A percentile compares a stretch with the other conserved stretches of the same genome.
phyloP scores from a whole-genome alignment of 139 green algal species.

The Coelastrella sp. region DNA sequence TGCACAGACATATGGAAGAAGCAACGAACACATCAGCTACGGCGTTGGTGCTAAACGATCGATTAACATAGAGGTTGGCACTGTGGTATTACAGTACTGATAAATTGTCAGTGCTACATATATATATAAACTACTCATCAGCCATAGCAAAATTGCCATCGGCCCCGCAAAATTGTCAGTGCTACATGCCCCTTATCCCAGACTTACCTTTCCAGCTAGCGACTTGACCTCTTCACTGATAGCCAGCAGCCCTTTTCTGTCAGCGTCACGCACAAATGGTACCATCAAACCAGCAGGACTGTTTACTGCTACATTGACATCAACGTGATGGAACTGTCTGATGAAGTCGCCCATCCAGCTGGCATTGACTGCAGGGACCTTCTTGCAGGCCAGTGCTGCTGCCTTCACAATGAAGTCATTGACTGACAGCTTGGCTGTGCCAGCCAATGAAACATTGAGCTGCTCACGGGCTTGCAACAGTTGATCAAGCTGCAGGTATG shows the following conservation, averaged over 20 bases:
- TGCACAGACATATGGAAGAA: no score
- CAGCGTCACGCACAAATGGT: slow-evolving; percentile 84
- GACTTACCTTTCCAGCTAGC: slow-evolving; percentile 77
- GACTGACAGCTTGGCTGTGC: slow-evolving; percentile 87
- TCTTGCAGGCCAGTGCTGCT: slow-evolving; percentile 79
- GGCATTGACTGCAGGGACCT: slow-evolving; percentile 85
- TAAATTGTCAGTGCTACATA: neutral
- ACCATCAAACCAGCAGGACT: slow-evolving; percentile 85
- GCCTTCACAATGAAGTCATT: slow-evolving; percentile 99
- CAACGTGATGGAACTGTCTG: slow-evolving; percentile 82
- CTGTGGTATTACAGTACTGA: neutral
- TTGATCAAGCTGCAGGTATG: slow-evolving; percentile 67
- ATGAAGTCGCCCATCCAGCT: slow-evolving; percentile 92
- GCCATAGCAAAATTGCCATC: no score
- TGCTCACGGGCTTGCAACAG: slow-evolving; percentile 70
- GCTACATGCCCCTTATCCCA: neutral
- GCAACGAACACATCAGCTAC: no score
- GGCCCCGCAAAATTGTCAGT: neutral
- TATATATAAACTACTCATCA: neutral
- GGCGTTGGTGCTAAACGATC: no score
- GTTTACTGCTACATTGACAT: slow-evolving; percentile 89
- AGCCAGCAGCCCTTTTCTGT: slow-evolving; percentile 76
- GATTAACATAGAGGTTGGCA: no score
- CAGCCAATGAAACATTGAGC: slow-evolving; percentile 70
- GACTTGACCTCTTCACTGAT: slow-evolving; percentile 80